Evolutionary conservation across 2,329 filamentous ascomycete species (phyloP), one percentile per base, ranked within the genome.

Genomic region (Bipolaris victoriae): DNA sequence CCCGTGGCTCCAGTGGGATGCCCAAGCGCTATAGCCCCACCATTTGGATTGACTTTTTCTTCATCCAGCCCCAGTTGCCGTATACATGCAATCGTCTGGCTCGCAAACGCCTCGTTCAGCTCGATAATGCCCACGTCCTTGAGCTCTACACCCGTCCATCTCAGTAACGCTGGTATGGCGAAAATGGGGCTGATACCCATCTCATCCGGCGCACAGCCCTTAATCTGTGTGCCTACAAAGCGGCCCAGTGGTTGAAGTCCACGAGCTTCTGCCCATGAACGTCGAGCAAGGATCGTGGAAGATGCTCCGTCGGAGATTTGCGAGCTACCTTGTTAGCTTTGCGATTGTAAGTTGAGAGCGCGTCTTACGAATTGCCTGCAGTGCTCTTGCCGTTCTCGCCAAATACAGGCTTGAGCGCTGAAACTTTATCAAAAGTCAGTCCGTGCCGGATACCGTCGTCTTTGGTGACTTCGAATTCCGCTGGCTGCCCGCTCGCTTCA

Each of bases 21-120:
- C 39, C 91, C 91, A 0, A 95, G 82, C 7, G 91, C 91, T 72
- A 94, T 93, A 63, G 91, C 91, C 61, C 91, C 91, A 64, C 91
- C 91, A 60, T 90, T 85, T 18, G 88, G 84, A 80, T 94, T 95
- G 83, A 94, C 86, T 84, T 91, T 93, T 70, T 84, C 79, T 76
- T 85, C 85, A 70, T 90, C 87, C 44, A 94, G 78, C 54, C 84
- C 84, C 43, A 95, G 84, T 69, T 69, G 76, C 37, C 80, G 76
- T 49, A 90, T 82, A 79, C 92, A 96, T 83, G 97, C 97, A 39
- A 97, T 91, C 1, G 91, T 92, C 92, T 98, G 97, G 58, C 90
- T 95, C 33, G 93, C 94, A 71, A 98, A 98, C 1, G 95, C 94
- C 83, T 98, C 94, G 80, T 98, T 98, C 73, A 99, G 79, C 84